A percentile compares a stretch with the other conserved stretches of the same genome.
These are phyloP conservation scores for Xylariaceae sp. DNA, from an alignment of 2,329 filamentous ascomycete species.

Conservation along the genomic window DNA sequence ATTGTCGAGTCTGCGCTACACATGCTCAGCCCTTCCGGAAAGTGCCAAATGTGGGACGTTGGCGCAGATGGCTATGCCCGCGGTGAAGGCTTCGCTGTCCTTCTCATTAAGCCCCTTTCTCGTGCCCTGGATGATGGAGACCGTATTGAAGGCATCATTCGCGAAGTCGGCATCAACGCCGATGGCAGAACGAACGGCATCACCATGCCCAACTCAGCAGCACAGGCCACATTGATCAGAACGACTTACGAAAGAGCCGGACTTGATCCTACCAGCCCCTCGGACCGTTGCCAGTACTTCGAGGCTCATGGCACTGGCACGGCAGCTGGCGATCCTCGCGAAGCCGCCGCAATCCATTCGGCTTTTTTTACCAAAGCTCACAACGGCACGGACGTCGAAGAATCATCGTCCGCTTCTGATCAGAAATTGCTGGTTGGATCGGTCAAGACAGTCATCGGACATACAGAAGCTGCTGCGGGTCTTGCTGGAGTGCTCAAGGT, in stretches of 20 bases:
- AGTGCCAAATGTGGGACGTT: slow-evolving; percentile 45
- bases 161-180: slow-evolving; percentile 43
- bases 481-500: slow-evolving; percentile 45
- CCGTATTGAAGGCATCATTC: slow-evolving; percentile 42
- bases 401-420: background rate
- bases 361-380: slow-evolving; percentile 34
- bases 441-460: slow-evolving; percentile 43
- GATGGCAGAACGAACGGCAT: slow-evolving; percentile 51
- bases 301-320: slow-evolving; percentile 43
- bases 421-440: slow-evolving; percentile 37
- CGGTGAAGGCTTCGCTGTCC: slow-evolving; percentile 49
- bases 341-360: slow-evolving; percentile 40
- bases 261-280: slow-evolving; percentile 31
- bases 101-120: slow-evolving; percentile 48
- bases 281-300: slow-evolving; percentile 42
- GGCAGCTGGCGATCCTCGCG: slow-evolving; percentile 37
- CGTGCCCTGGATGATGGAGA: slow-evolving; percentile 48
- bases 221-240: slow-evolving; percentile 42
- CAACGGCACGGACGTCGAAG: slow-evolving; percentile 1
- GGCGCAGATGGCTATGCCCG: slow-evolving; percentile 52
- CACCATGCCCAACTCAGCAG: slow-evolving; percentile 45
- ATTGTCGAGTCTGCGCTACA: slow-evolving; percentile 39
- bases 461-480: slow-evolving; percentile 47
- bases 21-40: slow-evolving; percentile 42
- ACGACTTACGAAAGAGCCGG: slow-evolving; percentile 41